phyloP scores from a whole-genome alignment of 768 basidiomycete genomes.

The Gymnopilus junonius region DNA sequence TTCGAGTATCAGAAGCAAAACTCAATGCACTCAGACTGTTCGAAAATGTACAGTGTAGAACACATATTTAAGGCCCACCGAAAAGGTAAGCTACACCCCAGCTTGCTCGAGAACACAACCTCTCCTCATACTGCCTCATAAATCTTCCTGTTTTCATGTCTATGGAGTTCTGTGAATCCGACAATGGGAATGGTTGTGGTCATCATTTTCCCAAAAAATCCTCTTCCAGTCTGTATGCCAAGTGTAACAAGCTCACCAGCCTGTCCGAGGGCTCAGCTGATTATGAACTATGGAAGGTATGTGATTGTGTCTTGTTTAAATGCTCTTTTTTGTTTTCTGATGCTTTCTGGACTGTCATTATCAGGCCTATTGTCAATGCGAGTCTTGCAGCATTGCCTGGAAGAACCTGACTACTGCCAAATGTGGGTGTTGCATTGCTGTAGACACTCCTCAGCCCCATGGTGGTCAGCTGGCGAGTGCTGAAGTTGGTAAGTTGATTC shows the following conservation, averaged over 20 bases:
- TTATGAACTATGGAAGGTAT: constrained; percentile 7
- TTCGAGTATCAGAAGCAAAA: too few species aligned
- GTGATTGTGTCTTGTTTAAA: too few species aligned
- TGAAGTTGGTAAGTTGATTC: too few species aligned
- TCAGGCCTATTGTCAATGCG: constrained; percentile 1
- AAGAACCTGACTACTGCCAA: neutral
- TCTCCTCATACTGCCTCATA: too few species aligned
- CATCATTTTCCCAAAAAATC: constrained; percentile 2
- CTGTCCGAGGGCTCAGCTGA: neutral
- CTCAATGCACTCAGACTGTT: too few species aligned
- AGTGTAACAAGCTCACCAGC: constrained; percentile 1
- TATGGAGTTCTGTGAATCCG: neutral
- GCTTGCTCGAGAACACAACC: too few species aligned
- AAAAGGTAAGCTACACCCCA: too few species aligned
- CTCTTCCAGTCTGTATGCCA: constrained; percentile 1
- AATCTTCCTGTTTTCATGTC: too few species aligned
- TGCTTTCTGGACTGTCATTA: neutral
- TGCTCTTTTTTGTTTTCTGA: too few species aligned
- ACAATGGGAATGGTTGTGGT: constrained; percentile 4
- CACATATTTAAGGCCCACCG: too few species aligned
- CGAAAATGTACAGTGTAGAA: too few species aligned
- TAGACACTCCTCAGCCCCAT: neutral
- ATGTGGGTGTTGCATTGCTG: neutral
- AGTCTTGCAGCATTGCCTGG: constrained; percentile 8
- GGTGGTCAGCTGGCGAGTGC: too few species aligned